Evolutionary conservation across 805 yeast genomes (phyloP), one percentile per base, ranked within the genome.

Genomic region (Komagataella kurtzmanii): DNA sequence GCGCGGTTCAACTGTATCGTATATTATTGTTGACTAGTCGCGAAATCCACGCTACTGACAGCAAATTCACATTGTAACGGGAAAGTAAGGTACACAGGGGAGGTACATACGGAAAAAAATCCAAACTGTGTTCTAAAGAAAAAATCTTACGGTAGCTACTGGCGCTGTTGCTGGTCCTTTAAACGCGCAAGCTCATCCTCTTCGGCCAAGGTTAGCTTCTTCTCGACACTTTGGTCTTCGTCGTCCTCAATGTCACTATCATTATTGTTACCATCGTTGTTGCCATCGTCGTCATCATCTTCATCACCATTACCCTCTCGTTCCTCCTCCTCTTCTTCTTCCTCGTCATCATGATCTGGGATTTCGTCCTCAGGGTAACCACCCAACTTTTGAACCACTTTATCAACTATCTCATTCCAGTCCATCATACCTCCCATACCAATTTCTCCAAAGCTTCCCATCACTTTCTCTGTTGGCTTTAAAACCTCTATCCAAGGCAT

Each of bases 341-440:
- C 68, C 1, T 65, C 68, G 4, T 67, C 72, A 1, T 74, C 75
- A 2, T 75, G 77, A 0, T 75, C 79, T 1, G 77, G 80, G 7
- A 75, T 81, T 3, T 76, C 80, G 3, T 73, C 80, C 6, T 76
- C 79, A 0, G 68, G 70, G 50, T 64, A 65, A 0, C 82, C 81
- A 4, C 82, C 82, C 53, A 76, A 57, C 56, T 76, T 77, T 57
- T 72, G 60, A 3, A 77, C 81, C 49, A 79, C 70, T 55, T 67
- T 71, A 57, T 77, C 78, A 44, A 78, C 83, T 51, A 79, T 71
- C 59, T 79, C 83, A 59, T 79, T 79, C 77, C 80, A 77, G 57
- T 79, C 83, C 81, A 77, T 77, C 83, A 79, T 79, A 51, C 83
- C 83, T 12, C 83, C 83, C 81, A 79, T 75, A 17, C 83, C 83